These are phyloP conservation scores for Seiridium cupressi DNA, from an alignment of 2,329 filamentous ascomycete species.

Conservation along the genomic window DNA sequence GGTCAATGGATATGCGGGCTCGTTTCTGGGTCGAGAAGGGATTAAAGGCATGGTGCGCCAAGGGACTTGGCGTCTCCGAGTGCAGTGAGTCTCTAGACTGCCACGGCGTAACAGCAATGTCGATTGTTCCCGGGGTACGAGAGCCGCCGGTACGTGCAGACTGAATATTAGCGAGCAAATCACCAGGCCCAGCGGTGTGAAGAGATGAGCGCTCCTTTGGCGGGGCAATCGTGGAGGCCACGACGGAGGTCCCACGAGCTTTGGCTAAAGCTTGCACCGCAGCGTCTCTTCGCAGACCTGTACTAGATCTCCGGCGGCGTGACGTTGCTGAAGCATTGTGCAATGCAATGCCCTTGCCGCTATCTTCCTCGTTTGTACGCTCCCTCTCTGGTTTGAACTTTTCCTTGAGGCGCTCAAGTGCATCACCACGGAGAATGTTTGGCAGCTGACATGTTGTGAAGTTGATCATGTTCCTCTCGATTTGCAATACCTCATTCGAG, in stretches of 20 bases:
- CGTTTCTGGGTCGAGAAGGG: conserved; percentile 55
- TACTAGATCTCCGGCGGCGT: conserved; percentile 69
- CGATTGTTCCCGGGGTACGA: conserved; percentile 25
- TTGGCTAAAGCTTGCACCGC: conserved; percentile 65
- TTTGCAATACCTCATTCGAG: conserved; percentile 86
- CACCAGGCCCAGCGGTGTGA: conserved; percentile 66
- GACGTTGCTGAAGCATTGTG: conserved; percentile 72
- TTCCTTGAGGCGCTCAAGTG: conserved; percentile 81
- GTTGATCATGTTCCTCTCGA: conserved; percentile 89
- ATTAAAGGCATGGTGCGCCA: conserved; percentile 51
- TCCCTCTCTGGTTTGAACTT: conserved; percentile 88
- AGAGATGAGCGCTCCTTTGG: conserved; percentile 39
- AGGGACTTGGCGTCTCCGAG: conserved; percentile 37
- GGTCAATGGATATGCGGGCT: conserved; percentile 54
- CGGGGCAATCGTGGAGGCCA: conserved; percentile 37
- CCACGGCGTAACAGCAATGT: conserved; percentile 17
- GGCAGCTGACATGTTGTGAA: conserved; percentile 91
- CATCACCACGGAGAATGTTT: conserved; percentile 82
- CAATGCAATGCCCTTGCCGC: conserved; percentile 88
- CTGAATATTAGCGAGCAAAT: conserved; percentile 77
- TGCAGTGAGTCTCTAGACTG: conserved; percentile 2
- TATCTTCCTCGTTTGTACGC: conserved; percentile 75
- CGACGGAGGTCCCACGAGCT: conserved; percentile 41
- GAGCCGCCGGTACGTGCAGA: conserved; percentile 60
- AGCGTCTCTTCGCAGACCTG: conserved; percentile 75